Evolutionary conservation across 140 eudicot genomes (phyloP), one percentile per base, ranked within the genome.

Genomic region (Senecio squalidus): DNA sequence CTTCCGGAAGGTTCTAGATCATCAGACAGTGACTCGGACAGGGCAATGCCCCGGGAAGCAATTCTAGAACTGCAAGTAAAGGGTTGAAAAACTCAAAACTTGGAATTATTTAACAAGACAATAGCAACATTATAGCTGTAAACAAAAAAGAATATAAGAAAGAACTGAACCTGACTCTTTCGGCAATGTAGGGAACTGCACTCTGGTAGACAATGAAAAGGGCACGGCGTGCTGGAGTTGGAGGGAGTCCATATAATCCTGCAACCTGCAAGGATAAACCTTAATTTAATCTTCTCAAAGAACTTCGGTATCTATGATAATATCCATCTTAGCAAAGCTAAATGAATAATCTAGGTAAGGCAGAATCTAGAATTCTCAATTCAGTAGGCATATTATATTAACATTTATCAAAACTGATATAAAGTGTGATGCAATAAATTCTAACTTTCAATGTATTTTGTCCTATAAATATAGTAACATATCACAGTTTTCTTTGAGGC

Each of bases 201-300:
- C 94, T 80, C 72, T 93, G 96, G 66, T 88, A 93, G 55, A 93
- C 58, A 55, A 93, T 84, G 67, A 88, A 93, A 64, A 93, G 95
- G 41, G 84, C 83, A 54, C 95, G 99, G 60, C 99, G 82, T n/a
- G 96, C 99, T 15, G 99, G 96, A 62, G 96, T 88, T 62, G 99
- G 99, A 68, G 99, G 82, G 73, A 93, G 96, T 41, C 95, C 96
- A 67, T 84, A 69, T 21, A 77, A 72, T 60, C 99, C 96, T 15
- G 99, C 83, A 82, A 88, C 92, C 96, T 93, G 80, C 29, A 57
- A 59, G 46, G 39, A 41, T 33, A 67, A 63, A 52, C 44, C 60
- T 33, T 58, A 64, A 36, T 38, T 33, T 58, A 64, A 36, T 38
- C 7, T 38, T 51, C 66, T 48, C 14, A 65, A 50, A 48, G 8